These are phyloP conservation scores for Inosperma sp. DNA, from an alignment of 768 basidiomycete genomes.

Conservation along the genomic window DNA sequence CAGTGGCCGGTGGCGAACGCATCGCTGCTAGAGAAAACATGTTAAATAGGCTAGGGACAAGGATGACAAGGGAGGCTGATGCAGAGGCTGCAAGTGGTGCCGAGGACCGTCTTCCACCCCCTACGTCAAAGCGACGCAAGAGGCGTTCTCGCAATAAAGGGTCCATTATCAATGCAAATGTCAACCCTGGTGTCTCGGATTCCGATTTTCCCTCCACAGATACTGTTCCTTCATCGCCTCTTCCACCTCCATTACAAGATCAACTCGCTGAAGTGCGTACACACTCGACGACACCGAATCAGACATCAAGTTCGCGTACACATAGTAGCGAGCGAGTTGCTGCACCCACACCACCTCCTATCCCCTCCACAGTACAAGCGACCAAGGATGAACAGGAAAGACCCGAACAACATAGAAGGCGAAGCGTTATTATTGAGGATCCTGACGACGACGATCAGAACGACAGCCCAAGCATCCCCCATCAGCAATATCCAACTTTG, in stretches of 20 bases:
- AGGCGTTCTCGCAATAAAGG: constrained; percentile 56
- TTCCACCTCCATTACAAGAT: constrained; percentile 42
- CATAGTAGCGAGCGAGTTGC: constrained; percentile 28
- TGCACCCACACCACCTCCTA: constrained; percentile 18
- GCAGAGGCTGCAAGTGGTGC: constrained; percentile 56
- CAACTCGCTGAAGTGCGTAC: constrained; percentile 37
- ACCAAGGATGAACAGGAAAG: constrained; percentile 32
- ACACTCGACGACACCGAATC: constrained; percentile 42
- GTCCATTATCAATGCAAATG: constrained; percentile 39
- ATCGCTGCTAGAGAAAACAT: constrained; percentile 65
- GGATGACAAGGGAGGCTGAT: constrained; percentile 56
- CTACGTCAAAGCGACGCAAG: constrained; percentile 51
- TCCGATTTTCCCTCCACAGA: constrained; percentile 46
- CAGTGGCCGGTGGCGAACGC: constrained; percentile 77
- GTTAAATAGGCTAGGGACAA: constrained; percentile 57
- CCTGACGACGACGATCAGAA: constrained; percentile 52
- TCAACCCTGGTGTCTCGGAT: constrained; percentile 48
- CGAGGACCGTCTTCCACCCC: constrained; percentile 49
- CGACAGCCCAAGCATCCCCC: constrained; percentile 29
- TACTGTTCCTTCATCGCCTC: constrained; percentile 47
- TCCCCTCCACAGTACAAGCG: constrained; percentile 16
- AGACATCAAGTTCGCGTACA: constrained; percentile 30
- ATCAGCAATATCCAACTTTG: constrained; percentile 37
- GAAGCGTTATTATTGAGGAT: constrained; percentile 67
- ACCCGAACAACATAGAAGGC: constrained; percentile 41